Conservation (phyloP, 2,329 filamentous ascomycete genomes). For the Calonectria pteridis region DNA sequence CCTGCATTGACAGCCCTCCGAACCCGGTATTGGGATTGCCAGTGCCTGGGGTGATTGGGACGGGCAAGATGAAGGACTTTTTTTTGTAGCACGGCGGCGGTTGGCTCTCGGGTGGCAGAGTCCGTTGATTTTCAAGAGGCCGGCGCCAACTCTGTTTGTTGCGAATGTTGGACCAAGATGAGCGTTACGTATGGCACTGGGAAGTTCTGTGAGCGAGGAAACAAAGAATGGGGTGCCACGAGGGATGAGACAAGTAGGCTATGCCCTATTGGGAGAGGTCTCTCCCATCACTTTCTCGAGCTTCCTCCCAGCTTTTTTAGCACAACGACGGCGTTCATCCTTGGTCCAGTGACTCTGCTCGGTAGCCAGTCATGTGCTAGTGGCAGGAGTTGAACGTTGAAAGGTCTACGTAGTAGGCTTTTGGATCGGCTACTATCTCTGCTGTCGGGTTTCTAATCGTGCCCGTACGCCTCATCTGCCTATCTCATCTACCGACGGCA, state of each 20-base stretch:
- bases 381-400: slow-evolving; percentile 23
- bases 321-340: slow-evolving; percentile 21
- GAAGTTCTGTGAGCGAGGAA: slow-evolving; percentile 14
- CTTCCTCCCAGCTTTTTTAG: slow-evolving; percentile 20
- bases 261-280: neutral
- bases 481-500: neutral
- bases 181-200: slow-evolving; percentile 6
- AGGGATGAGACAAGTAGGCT: slow-evolving; percentile 25
- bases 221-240: slow-evolving; percentile 28
- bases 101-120: slow-evolving; percentile 26
- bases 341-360: slow-evolving; percentile 15
- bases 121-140: slow-evolving; percentile 26
- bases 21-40: slow-evolving; percentile 15
- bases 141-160: slow-evolving; percentile 21
- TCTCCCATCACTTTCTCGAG: slow-evolving; percentile 6
- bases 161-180: slow-evolving; percentile 1
- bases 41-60: neutral
- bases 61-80: slow-evolving; percentile 12
- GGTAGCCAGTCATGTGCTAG: slow-evolving; percentile 2
- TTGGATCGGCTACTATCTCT: neutral
- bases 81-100: slow-evolving; percentile 21
- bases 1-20: slow-evolving; percentile 24
- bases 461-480: neutral
- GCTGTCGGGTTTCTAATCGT: neutral
- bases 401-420: slow-evolving; percentile 7